These are phyloP conservation scores for Spatholobus suberectus DNA, from an alignment of 306 rosid species.

Conservation along the genomic window DNA sequence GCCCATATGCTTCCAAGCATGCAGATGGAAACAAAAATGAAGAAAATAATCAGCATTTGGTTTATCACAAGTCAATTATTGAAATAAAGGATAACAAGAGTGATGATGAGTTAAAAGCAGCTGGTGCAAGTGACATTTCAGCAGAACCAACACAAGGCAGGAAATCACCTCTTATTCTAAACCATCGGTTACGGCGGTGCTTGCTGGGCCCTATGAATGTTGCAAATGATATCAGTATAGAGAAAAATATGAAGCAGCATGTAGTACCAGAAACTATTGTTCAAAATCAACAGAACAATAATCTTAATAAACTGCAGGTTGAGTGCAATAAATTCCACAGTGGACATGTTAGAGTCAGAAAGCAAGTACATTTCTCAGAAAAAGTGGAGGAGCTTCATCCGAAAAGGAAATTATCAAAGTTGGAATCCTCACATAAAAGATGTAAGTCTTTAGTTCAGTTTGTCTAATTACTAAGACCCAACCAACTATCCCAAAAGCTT, in stretches of 20 bases:
- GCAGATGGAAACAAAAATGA: slow-evolving; percentile 40
- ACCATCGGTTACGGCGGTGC: slow-evolving; percentile 36
- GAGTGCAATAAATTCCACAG: slow-evolving; percentile 41
- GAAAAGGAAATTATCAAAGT: slow-evolving; percentile 51
- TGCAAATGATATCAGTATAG: slow-evolving; percentile 38
- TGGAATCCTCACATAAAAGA: slow-evolving; percentile 47
- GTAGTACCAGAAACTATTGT: slow-evolving; percentile 36
- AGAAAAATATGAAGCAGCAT: slow-evolving; percentile 37
- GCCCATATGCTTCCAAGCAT: slow-evolving; percentile 35
- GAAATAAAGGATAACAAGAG: slow-evolving; percentile 43
- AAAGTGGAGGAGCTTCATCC: slow-evolving; percentile 51
- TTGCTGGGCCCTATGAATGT: slow-evolving; percentile 51
- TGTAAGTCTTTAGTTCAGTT: slow-evolving; percentile 41
- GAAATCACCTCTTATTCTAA: slow-evolving; percentile 49
- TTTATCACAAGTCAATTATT: slow-evolving; percentile 38
- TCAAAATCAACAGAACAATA: slow-evolving; percentile 47
- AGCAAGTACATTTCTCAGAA: slow-evolving; percentile 70
- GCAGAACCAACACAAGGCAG: slow-evolving; percentile 46
- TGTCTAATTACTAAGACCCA: not conserved
- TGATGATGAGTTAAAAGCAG: slow-evolving; percentile 37
- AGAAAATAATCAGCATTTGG: slow-evolving; percentile 44
- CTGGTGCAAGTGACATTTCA: slow-evolving; percentile 31
- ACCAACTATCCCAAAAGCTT: not conserved
- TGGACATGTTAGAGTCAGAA: slow-evolving; percentile 49
- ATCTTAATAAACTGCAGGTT: slow-evolving; percentile 37